These are phyloP conservation scores for Galeopsis tetrahit DNA, from an alignment of 257 asterid species.

Conservation along the genomic window DNA sequence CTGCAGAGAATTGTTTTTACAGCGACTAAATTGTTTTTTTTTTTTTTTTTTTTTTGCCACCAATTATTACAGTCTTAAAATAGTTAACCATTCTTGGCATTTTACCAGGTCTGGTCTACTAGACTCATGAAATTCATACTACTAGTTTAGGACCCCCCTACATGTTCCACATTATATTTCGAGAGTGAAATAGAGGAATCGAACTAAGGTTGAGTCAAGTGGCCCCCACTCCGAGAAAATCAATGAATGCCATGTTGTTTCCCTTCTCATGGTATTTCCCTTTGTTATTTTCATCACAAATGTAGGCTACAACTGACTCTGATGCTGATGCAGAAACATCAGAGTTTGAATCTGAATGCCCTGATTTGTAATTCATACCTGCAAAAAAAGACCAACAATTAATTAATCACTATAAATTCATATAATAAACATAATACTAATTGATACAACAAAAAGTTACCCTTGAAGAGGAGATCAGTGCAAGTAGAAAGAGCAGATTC, in stretches of 20 bases:
- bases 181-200: too few relatives aligned
- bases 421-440: too few relatives aligned
- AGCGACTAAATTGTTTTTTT: conserved; percentile 14
- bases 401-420: too few relatives aligned
- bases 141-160: too few relatives aligned
- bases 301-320: conserved; percentile 42
- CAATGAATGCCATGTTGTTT: conserved; percentile 47
- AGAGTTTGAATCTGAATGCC: conserved; percentile 50
- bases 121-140: conserved; percentile 6
- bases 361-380: conserved; percentile 29
- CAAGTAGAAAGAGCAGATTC: conserved; percentile 46
- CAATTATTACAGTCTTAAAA: conserved; percentile 37
- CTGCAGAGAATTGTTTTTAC: conserved; percentile 24
- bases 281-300: conserved; percentile 43
- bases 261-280: conserved; percentile 31
- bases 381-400: neutral
- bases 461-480: conserved; percentile 33
- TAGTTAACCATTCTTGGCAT: conserved; percentile 32
- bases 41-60: conserved; percentile 11
- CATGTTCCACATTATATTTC: too few relatives aligned
- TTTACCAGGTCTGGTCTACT: conserved; percentile 29
- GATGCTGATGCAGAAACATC: conserved; percentile 47
- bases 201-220: conserved; percentile 27
- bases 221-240: conserved; percentile 72
- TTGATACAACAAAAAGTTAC: too few relatives aligned